A percentile compares a stretch with the other conserved stretches of the same genome.
These are phyloP conservation scores for Adenanthera pavonina DNA, from an alignment of 306 rosid genomes.

Conservation along the genomic window DNA sequence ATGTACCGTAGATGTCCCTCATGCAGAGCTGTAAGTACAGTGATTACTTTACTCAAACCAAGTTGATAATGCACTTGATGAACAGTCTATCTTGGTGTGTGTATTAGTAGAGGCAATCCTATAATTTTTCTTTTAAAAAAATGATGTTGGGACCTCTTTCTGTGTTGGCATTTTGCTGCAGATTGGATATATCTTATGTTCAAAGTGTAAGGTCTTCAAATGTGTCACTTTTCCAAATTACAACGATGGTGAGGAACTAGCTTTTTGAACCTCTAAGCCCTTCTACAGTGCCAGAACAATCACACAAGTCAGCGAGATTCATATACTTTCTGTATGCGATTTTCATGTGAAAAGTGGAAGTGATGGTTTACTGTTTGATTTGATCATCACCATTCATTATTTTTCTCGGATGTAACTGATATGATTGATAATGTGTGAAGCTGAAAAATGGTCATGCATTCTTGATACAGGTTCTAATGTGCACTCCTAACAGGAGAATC, in stretches of 20 bases:
- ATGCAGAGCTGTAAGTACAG: conserved; percentile 79
- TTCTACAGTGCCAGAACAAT: conserved; percentile 15
- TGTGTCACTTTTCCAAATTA: conserved; percentile 86
- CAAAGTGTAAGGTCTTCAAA: conserved; percentile 85
- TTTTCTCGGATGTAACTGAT: conserved; percentile 15
- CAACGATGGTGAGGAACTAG: conserved; percentile 56
- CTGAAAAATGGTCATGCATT: conserved; percentile 22
- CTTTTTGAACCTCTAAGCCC: conserved; percentile 40
- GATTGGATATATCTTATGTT: conserved; percentile 78
- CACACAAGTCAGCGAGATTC: conserved; percentile 6
- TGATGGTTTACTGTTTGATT: conserved; percentile 2
- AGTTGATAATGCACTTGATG: background rate
- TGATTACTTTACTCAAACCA: background rate
- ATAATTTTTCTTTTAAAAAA: background rate
- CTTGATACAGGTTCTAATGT: conserved; percentile 1
- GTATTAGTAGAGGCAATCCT: background rate
- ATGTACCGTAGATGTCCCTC: conserved; percentile 86
- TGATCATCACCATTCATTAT: background rate
- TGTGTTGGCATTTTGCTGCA: conserved; percentile 40
- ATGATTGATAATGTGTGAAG: conserved; percentile 23
- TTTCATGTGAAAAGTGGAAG: conserved; percentile 8
- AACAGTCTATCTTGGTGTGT: background rate
- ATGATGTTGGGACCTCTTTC: background rate
- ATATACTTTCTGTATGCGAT: conserved; percentile 10
- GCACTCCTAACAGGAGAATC: background rate